Base-by-base conservation (phyloP, 2,329 filamentous ascomycete species). In the Aspergillus uvarum region DNA sequence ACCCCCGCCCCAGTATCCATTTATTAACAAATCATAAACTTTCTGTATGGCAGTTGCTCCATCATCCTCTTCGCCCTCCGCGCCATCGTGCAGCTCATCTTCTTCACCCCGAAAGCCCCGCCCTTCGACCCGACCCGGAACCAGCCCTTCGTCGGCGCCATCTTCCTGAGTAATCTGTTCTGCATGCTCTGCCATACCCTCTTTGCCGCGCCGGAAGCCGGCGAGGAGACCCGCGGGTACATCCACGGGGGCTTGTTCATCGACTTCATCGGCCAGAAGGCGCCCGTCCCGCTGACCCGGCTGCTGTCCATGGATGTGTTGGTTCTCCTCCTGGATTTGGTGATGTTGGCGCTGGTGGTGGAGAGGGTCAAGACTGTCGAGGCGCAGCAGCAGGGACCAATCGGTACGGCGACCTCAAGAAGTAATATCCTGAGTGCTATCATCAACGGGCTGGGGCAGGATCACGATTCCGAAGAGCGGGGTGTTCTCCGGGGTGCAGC, bases 261-360 rank as follows among this genome's bases (percentile, higher is more conserved):
- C 67, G 86, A 88, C 72, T 87, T 88, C 67, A 83, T 88, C 56
- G 86, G 86, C 16, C 84, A 87, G 70, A 79, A 82, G 64, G 83
- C 81, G 2, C 84, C 85, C 2, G 80, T 82, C 3, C 81, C 83
- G 56, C 83, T 82, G 67, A 70, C 81, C 51, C 79, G 80, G 63
- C 76, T 88, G 12, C 67, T 84, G 4, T 67, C 76, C 3, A 74
- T 87, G 62, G 86, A 88, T 68, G 47, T 83, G 8, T 70, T 85
- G 38, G 76, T 87, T 11, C 65, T 87, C 61, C 61, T 79, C 5
- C 70, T 88, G 63, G 85, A 88, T 74, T 64, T 87, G 6, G 68
- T 85, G 47, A 84, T 86, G 76, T 74, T 88, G 54, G 81, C 81
- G 10, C 79, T 83, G 47, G 76, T 82, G 47, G 71, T 84, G 38